phyloP scores from a whole-genome alignment of 2,329 filamentous ascomycete genomes.

The Arthrobotrys pseudoclavata region DNA sequence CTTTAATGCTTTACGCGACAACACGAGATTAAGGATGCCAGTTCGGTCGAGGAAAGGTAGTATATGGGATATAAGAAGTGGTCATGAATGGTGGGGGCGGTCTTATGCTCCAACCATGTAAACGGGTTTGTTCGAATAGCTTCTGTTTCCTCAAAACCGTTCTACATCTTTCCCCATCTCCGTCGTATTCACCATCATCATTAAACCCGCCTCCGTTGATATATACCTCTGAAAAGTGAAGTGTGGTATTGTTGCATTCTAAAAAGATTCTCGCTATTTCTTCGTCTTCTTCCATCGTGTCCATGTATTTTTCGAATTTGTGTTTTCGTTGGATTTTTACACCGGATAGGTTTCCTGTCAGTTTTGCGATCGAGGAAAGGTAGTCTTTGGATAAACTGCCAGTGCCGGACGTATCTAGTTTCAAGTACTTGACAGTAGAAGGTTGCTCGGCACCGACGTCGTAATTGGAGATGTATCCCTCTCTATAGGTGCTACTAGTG shows the following conservation, averaged over 20 bases:
- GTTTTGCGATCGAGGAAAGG: not conserved
- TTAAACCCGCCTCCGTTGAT: slow-evolving; percentile 23
- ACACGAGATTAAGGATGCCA: slow-evolving; percentile 7
- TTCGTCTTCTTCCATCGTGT: slow-evolving; percentile 4
- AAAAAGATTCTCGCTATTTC: not conserved
- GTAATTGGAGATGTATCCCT: not conserved
- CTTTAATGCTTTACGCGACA: slow-evolving; percentile 15
- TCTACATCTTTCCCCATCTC: not conserved
- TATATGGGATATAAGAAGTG: not conserved
- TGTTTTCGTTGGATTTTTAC: not conserved
- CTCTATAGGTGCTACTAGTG: not conserved
- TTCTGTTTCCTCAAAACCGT: not conserved
- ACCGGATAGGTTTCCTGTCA: slow-evolving; percentile 3
- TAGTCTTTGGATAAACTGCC: not conserved
- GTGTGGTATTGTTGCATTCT: slow-evolving; percentile 4
- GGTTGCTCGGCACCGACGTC: not conserved
- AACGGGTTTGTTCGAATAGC: not conserved
- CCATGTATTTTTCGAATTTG: not conserved
- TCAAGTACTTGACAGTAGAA: slow-evolving; percentile 8
- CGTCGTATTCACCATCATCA: not conserved
- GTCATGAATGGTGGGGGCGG: not conserved
- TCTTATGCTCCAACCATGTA: not conserved
- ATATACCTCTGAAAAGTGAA: not conserved
- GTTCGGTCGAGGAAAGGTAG: not conserved
- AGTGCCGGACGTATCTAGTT: not conserved